These are phyloP conservation scores for Aphanomyces invadans DNA, from an alignment of 352 stramenopile species.

Conservation along the genomic window DNA sequence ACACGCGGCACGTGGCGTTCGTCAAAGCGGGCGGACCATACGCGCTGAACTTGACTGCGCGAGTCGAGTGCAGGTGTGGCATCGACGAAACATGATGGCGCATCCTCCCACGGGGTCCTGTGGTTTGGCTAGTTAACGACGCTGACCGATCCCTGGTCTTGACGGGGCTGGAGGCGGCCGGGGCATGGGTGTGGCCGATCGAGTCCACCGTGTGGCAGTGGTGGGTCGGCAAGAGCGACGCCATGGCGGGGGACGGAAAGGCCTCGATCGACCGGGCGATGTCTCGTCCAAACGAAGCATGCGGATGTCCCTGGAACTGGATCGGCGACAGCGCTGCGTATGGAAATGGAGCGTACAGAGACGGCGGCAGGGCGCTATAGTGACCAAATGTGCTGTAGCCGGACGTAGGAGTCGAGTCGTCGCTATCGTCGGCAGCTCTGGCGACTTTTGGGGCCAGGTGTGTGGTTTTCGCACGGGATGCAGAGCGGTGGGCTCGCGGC, in stretches of 20 bases:
- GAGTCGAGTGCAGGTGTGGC: neutral
- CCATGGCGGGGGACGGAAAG: neutral
- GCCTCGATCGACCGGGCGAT: neutral
- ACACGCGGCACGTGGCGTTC: conserved; percentile 39
- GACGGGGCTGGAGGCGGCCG: too few species aligned
- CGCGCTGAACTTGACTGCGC: conserved; percentile 22
- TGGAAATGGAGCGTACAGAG: neutral
- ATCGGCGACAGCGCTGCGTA: neutral
- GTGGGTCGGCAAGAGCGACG: neutral
- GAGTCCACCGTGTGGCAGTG: too few species aligned
- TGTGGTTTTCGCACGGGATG: too few species aligned
- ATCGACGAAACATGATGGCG: neutral
- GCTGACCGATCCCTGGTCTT: too few species aligned
- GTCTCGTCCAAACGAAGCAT: neutral
- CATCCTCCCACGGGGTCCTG: too few species aligned
- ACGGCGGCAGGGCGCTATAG: neutral
- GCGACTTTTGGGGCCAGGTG: too few species aligned
- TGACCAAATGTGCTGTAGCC: neutral
- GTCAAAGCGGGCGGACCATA: conserved; percentile 35
- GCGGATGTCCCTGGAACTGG: neutral
- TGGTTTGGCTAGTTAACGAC: too few species aligned
- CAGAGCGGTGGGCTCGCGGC: too few species aligned
- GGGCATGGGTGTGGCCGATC: too few species aligned
- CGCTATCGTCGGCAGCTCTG: too few species aligned
- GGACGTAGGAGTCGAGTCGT: neutral